Conservation (phyloP, 2,329 filamentous ascomycete genomes). For the Furcasterigmium furcatum region DNA sequence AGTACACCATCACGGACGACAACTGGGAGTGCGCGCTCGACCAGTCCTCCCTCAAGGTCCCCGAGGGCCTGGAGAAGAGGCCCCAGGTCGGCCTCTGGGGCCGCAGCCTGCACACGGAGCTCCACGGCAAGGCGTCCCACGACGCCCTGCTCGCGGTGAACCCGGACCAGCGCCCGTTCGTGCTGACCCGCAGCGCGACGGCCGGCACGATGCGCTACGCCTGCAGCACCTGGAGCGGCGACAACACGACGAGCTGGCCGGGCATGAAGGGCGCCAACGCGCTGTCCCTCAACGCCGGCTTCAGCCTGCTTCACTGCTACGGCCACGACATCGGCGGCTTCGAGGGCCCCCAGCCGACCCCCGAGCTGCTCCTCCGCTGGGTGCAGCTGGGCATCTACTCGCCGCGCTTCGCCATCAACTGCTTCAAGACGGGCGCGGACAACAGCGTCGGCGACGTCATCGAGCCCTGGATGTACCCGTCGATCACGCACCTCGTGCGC, state of each 20-base stretch:
- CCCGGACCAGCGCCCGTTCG: constrained; percentile 60
- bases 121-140: constrained; percentile 69
- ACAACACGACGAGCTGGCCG: constrained; percentile 72
- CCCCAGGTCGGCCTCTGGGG: constrained; percentile 66
- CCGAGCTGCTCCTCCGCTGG: constrained; percentile 71
- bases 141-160: constrained; percentile 59
- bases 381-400: constrained; percentile 69
- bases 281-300: constrained; percentile 63
- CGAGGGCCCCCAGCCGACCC: constrained; percentile 68
- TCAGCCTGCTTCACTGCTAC: constrained; percentile 66
- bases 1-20: constrained; percentile 66
- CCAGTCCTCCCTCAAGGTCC: constrained; percentile 26
- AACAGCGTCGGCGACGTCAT: constrained; percentile 70
- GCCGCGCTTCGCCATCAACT: constrained; percentile 72
- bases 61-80: constrained; percentile 28
- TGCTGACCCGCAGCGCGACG: constrained; percentile 68
- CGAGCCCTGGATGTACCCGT: constrained; percentile 75
- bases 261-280: constrained; percentile 71
- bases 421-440: constrained; percentile 69
- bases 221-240: constrained; percentile 71
- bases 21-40: constrained; percentile 61
- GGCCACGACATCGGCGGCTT: constrained; percentile 76
- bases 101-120: constrained; percentile 64
- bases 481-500: constrained; percentile 60
- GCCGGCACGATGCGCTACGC: constrained; percentile 68